Conservation (phyloP, 805 yeast genomes). For the Brettanomyces nanus region DNA sequence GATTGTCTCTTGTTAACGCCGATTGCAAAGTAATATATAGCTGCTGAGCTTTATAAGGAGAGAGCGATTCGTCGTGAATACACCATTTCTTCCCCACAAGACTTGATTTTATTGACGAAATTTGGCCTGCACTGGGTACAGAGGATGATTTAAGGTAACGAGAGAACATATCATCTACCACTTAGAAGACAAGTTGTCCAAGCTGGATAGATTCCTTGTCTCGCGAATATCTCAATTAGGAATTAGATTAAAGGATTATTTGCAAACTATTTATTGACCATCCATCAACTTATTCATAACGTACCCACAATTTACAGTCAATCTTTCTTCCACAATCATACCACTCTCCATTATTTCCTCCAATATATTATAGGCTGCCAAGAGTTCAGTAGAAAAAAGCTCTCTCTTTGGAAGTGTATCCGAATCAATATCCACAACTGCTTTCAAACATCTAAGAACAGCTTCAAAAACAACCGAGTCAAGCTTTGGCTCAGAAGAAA, state of each 20-base stretch:
- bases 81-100: conserved; percentile 17
- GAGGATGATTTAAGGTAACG: background rate
- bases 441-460: conserved; percentile 6
- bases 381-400: background rate
- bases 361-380: background rate
- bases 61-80: conserved; percentile 20
- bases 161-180: too few species aligned
- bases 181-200: too few species aligned
- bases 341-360: conserved; percentile 1
- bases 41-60: conserved; percentile 20
- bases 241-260: too few species aligned
- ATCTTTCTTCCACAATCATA: conserved; percentile 2
- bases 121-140: background rate
- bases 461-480: conserved; percentile 8
- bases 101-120: background rate
- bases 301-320: conserved; percentile 1
- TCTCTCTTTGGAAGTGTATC: background rate
- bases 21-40: conserved; percentile 23
- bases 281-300: conserved; percentile 1
- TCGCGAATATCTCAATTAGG: too few species aligned
- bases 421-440: conserved; percentile 1
- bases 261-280: too few species aligned
- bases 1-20: background rate
- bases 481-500: conserved; percentile 4
- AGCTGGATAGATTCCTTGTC: too few species aligned